phyloP scores from a whole-genome alignment of 225 moss, liverwort and hornwort genomes.

The Marchantia paleacea region DNA sequence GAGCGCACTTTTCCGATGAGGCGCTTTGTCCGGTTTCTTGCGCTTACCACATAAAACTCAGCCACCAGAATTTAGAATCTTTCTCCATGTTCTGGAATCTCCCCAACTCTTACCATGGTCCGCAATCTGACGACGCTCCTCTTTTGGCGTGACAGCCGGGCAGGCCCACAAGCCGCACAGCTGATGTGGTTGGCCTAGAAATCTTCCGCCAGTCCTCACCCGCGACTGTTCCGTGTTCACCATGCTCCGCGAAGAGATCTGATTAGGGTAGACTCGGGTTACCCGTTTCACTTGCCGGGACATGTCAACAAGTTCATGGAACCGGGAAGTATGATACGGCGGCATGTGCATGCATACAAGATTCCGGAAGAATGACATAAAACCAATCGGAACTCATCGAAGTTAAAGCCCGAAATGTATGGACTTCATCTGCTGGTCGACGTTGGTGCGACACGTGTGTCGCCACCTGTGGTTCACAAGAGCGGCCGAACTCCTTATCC shows the following conservation, averaged over 20 bases:
- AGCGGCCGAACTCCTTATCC: constrained; percentile 14
- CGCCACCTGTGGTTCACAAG: neutral
- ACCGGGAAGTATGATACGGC: neutral
- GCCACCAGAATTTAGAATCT: no score
- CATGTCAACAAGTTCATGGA: neutral
- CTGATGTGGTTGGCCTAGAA: neutral
- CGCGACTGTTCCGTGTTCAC: neutral
- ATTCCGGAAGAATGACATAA: neutral
- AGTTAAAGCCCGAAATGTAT: constrained; percentile 1
- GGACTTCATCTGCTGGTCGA: neutral
- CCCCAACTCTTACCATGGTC: neutral
- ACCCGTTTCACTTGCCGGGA: neutral
- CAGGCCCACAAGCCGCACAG: no score
- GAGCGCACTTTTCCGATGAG: neutral
- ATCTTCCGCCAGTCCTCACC: neutral
- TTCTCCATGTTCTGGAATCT: no score
- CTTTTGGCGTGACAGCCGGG: neutral
- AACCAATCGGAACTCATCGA: neutral
- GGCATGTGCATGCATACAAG: constrained; percentile 10
- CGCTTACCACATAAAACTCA: no score
- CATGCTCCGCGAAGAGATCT: no score
- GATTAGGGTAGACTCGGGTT: no score
- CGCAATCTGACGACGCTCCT: neutral
- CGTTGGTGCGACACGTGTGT: neutral
- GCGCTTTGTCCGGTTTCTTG: neutral